These are phyloP conservation scores for Tulasnella sp. DNA, from an alignment of 768 basidiomycete genomes.

Conservation along the genomic window DNA sequence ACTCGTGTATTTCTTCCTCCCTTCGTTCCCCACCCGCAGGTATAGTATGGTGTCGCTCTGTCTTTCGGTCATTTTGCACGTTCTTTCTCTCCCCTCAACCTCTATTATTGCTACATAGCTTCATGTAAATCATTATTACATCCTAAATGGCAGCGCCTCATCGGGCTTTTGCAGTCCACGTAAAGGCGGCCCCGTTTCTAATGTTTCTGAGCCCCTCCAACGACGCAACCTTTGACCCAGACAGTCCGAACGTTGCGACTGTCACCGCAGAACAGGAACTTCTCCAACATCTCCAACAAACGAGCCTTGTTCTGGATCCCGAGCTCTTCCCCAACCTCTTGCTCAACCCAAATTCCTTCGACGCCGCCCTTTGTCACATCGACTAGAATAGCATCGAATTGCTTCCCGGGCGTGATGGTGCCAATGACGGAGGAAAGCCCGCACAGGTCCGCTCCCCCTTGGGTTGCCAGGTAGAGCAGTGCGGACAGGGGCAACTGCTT, in stretches of 20 bases:
- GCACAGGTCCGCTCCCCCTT: slow-evolving; percentile 86
- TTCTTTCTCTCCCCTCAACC: neutral
- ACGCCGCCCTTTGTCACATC: slow-evolving; percentile 48
- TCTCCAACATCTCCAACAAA: slow-evolving; percentile 65
- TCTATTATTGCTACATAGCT: slow-evolving; percentile 15
- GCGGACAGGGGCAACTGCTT: slow-evolving; percentile 67
- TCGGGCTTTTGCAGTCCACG: neutral
- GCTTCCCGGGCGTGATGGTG: slow-evolving; percentile 74
- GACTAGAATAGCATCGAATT: slow-evolving; percentile 84
- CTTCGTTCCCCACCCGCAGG: neutral
- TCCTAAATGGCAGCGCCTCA: neutral
- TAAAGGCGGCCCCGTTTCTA: neutral
- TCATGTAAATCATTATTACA: slow-evolving; percentile 14
- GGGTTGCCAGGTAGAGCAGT: slow-evolving; percentile 84
- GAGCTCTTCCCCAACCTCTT: slow-evolving; percentile 31
- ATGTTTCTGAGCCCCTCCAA: slow-evolving; percentile 56
- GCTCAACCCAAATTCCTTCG: slow-evolving; percentile 56
- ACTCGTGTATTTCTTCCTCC: neutral
- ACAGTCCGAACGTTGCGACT: slow-evolving; percentile 78
- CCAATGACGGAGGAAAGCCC: slow-evolving; percentile 64
- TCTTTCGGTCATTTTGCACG: neutral
- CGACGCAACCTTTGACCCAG: slow-evolving; percentile 73
- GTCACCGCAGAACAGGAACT: slow-evolving; percentile 83
- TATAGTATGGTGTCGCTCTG: neutral
- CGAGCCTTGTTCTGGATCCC: slow-evolving; percentile 34